Conservation (phyloP, 129 eudicot species). For the Gnaphalium uliginosum region DNA sequence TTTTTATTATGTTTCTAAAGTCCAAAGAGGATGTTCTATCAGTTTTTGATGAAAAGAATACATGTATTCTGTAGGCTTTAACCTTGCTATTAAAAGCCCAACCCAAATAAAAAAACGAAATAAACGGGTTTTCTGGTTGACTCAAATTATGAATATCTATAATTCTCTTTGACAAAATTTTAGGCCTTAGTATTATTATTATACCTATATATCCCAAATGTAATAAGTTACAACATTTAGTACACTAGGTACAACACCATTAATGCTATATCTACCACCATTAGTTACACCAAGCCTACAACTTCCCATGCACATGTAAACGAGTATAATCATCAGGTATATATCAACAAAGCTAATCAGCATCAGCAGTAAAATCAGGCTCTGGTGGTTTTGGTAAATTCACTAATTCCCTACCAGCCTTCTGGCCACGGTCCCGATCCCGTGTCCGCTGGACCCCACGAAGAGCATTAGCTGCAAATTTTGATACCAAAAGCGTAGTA, state of each 20-base stretch:
- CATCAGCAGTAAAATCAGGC: conserved; percentile 81
- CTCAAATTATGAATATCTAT: neutral
- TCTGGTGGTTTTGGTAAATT: conserved; percentile 87
- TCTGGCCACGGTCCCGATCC: conserved; percentile 42
- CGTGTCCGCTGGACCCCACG: conserved; percentile 80
- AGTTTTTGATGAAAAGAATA: too few relatives aligned
- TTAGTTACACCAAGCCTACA: conserved; percentile 19
- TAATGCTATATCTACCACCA: conserved; percentile 14
- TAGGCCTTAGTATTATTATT: conserved; percentile 1
- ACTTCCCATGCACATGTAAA: conserved; percentile 7
- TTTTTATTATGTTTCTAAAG: too few relatives aligned
- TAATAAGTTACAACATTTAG: neutral
- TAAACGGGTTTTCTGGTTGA: neutral
- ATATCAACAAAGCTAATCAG: conserved; percentile 46
- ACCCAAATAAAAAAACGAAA: neutral
- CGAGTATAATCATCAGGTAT: conserved; percentile 2
- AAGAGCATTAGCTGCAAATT: conserved; percentile 76
- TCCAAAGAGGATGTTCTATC: too few relatives aligned
- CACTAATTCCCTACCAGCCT: conserved; percentile 66
- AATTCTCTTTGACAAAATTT: neutral
- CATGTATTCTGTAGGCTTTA: neutral
- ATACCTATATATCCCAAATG: conserved; percentile 11
- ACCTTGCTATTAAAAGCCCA: neutral
- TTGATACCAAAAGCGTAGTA: conserved; percentile 75
- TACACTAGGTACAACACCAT: conserved; percentile 9